Evolutionary conservation across 1,284 basidiomycete genomes (phyloP).

Genomic region (Blastosporella zonata): DNA sequence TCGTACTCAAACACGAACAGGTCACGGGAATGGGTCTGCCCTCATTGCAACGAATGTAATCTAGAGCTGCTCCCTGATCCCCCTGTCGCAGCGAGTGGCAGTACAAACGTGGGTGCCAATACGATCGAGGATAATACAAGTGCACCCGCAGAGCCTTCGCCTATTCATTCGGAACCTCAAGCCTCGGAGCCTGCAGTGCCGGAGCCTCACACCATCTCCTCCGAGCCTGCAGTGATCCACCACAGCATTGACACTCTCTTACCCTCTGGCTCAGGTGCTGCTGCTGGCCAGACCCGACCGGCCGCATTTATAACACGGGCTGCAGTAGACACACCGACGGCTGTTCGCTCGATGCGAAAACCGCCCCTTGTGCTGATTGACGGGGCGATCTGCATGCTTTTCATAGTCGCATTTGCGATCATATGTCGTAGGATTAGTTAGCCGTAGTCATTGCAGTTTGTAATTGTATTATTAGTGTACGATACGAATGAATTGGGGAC

Average conservation of each 20-base stretch:
- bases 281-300: constrained; percentile 8
- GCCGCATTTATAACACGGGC: constrained; percentile 16
- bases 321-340: constrained; percentile 13
- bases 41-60: constrained; percentile 70
- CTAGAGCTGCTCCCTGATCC: constrained; percentile 70
- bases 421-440: constrained; percentile 59
- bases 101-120: background rate
- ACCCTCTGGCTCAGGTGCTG: constrained; percentile 3
- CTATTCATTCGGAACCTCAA: background rate
- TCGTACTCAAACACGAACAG: constrained; percentile 36
- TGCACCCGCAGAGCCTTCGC: background rate
- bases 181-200: constrained; percentile 2
- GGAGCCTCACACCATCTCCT: constrained; percentile 3
- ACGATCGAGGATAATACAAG: background rate
- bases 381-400: constrained; percentile 62
- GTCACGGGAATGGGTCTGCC: constrained; percentile 81
- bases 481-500: background rate
- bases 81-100: constrained; percentile 14
- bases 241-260: constrained; percentile 18
- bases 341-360: constrained; percentile 13
- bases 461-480: constrained; percentile 12
- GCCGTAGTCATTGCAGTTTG: background rate
- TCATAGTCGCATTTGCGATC: constrained; percentile 61
- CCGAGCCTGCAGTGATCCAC: constrained; percentile 10
- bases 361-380: constrained; percentile 39